Percentiles rank a stretch among this genome's conserved stretches.
phyloP scores from a whole-genome alignment of 202 grass and related monocot species.

The Eragrostis tef region DNA sequence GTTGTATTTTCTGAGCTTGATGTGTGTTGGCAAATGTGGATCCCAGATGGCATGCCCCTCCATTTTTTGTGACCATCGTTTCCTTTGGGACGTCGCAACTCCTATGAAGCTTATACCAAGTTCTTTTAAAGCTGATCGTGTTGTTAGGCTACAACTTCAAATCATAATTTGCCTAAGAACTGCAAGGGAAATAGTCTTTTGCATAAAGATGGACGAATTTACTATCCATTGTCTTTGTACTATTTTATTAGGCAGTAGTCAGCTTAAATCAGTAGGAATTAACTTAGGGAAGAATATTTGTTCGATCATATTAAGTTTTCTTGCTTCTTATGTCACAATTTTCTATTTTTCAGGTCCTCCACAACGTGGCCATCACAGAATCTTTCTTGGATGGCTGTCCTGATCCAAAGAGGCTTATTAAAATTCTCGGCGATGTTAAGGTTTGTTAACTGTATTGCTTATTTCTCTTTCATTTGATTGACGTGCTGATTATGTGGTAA shows the following conservation, averaged over 20 bases:
- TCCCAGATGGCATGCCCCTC: slow-evolving; percentile 2
- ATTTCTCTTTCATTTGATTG: slow-evolving; percentile 16
- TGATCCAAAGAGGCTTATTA: slow-evolving; percentile 71
- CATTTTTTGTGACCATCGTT: slow-evolving; percentile 12
- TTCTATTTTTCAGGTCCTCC: slow-evolving; percentile 68
- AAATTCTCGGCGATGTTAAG: slow-evolving; percentile 76
- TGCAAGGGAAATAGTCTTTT: slow-evolving; percentile 8
- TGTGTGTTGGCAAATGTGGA: background rate
- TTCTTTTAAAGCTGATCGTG: background rate
- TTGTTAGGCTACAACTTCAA: slow-evolving; percentile 1
- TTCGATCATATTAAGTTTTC: slow-evolving; percentile 15
- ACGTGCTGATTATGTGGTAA: background rate
- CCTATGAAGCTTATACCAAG: background rate
- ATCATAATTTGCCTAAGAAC: background rate
- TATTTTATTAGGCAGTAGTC: background rate
- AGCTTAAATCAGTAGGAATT: slow-evolving; percentile 8
- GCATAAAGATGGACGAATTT: background rate
- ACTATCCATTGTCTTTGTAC: background rate
- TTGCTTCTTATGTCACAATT: slow-evolving; percentile 35
- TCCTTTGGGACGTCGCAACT: slow-evolving; percentile 3
- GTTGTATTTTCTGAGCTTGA: background rate
- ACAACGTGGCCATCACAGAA: slow-evolving; percentile 88
- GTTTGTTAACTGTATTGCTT: slow-evolving; percentile 48
- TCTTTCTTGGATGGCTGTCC: slow-evolving; percentile 73
- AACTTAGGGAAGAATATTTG: slow-evolving; percentile 29